Evolutionary conservation across 1,284 basidiomycete genomes (phyloP), one percentile per base, ranked within the genome.

Genomic region (Ceraceosorus guamensis): DNA sequence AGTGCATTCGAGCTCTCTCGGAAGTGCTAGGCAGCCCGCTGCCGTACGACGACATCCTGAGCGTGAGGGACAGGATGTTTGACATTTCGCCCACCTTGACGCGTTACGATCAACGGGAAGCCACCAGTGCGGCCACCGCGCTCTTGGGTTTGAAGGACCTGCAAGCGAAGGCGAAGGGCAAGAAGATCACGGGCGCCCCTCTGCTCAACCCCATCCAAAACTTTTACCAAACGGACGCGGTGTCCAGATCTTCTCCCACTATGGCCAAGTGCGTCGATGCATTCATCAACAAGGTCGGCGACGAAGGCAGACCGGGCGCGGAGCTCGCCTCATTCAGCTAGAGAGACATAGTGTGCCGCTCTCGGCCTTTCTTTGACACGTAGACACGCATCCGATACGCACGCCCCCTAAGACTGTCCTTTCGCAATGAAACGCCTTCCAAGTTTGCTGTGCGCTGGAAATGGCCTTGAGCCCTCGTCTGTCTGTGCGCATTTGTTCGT

Each of bases 1-100:
- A 98, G 83, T 90, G 98, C 71, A 82, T 98, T 63, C 87, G 91
- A 60, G 95, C 93, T 0, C 80, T 98, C 2, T 91, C 89, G n/a
- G 95, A 98, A 77, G 82, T 92, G 41, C 71, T 91, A 43, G 88
- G 86, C 46, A 73, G 79, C 2, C 84, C 88, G 24, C 76, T 98
- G 59, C 91, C 91, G 0, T 98, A 99, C 76, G 90, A 96, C 71
- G 89, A 93, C 67, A 82, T 89, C 13, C 79, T 91, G n/a, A 81
- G 82, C 51, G 79, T 98, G 50, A 84, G 92, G 50, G 91, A 97
- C 77, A 85, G 95, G 60, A 86, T 98, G 84, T 97, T 92, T 89
- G 92, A 96, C 77, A 86, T 98, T 66, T 90, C 89, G 41, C 95
- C 95, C 1, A 83, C 89, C 1, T 80, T 97, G 32, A 85, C 96